phyloP scores from a whole-genome alignment of 352 stramenopile genomes.

The Aphanomyces euteiches region DNA sequence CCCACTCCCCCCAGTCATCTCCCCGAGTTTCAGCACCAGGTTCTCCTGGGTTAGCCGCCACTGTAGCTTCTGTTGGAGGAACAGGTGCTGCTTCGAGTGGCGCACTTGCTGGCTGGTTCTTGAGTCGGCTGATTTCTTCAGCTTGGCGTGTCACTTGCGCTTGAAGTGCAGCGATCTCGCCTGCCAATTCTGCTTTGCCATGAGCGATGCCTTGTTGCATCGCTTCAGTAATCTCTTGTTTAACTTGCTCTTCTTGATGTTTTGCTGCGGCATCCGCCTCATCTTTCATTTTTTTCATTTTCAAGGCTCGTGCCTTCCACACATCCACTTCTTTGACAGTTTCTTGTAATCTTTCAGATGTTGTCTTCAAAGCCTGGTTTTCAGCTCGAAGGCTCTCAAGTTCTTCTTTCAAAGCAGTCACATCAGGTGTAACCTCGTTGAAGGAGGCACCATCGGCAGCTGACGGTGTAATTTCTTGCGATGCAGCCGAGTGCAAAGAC shows the following conservation, averaged over 20 bases:
- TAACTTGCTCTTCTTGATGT: neutral
- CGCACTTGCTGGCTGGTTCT: no score
- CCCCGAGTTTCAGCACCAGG: neutral
- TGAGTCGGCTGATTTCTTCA: neutral
- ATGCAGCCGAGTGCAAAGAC: slow-evolving; percentile 4
- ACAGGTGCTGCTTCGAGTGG: neutral
- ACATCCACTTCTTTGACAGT: slow-evolving; percentile 59
- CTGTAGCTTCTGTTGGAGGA: neutral
- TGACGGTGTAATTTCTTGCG: neutral
- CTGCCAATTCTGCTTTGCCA: slow-evolving; percentile 1
- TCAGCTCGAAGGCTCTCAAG: slow-evolving; percentile 35
- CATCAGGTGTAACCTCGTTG: no score
- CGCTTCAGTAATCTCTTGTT: neutral
- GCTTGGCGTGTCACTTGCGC: neutral
- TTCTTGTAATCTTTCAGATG: slow-evolving; percentile 34
- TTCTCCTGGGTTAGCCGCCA: neutral
- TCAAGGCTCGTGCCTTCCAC: slow-evolving; percentile 71
- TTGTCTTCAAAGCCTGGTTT: slow-evolving; percentile 29
- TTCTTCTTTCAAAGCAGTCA: slow-evolving; percentile 32
- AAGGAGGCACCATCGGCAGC: no score
- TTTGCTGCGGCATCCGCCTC: slow-evolving; percentile 42
- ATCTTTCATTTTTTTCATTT: slow-evolving; percentile 84
- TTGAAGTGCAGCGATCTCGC: neutral
- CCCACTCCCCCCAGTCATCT: slow-evolving; percentile 29
- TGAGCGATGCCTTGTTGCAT: slow-evolving; percentile 1